Conservation (phyloP, 805 yeast species). For the Saturnispora bothae region DNA sequence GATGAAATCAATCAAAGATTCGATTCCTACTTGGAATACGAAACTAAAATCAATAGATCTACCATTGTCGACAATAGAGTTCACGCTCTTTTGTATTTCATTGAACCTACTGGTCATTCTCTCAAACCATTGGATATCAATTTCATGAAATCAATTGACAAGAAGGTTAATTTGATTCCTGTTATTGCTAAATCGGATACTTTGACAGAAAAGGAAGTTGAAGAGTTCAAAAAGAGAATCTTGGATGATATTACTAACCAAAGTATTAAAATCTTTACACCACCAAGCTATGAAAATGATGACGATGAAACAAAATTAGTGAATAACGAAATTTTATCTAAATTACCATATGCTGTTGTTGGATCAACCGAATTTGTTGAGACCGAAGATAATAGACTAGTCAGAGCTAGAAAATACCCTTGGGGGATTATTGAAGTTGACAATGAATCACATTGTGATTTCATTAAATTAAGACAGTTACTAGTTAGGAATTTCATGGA, state of each 20-base stretch:
- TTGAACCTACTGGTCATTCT: constrained; percentile 95
- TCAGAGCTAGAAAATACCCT: constrained; percentile 89
- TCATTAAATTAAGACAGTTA: constrained; percentile 77
- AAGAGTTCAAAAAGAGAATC: constrained; percentile 65
- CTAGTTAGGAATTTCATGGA: constrained; percentile 85
- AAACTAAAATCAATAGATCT: constrained; percentile 70
- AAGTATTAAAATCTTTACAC: constrained; percentile 65
- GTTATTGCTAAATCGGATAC: constrained; percentile 90
- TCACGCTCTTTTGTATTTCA: constrained; percentile 87
- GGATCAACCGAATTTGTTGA: constrained; percentile 75
- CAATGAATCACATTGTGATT: constrained; percentile 89
- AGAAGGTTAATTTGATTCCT: constrained; percentile 88
- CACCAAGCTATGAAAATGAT: constrained; percentile 61
- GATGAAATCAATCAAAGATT: constrained; percentile 81
- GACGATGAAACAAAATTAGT: constrained; percentile 72
- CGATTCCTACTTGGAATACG: constrained; percentile 82
- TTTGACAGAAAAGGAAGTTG: constrained; percentile 76
- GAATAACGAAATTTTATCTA: constrained; percentile 54
- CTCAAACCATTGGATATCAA: constrained; percentile 81
- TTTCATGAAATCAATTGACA: constrained; percentile 79
- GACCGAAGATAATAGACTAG: constrained; percentile 61
- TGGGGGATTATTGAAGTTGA: constrained; percentile 97
- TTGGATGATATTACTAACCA: constrained; percentile 66
- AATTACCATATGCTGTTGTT: constrained; percentile 86
- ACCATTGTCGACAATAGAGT: constrained; percentile 69